These are phyloP conservation scores for Amesomyces nigricolor DNA, from an alignment of 2,329 filamentous ascomycete genomes.

Conservation along the genomic window DNA sequence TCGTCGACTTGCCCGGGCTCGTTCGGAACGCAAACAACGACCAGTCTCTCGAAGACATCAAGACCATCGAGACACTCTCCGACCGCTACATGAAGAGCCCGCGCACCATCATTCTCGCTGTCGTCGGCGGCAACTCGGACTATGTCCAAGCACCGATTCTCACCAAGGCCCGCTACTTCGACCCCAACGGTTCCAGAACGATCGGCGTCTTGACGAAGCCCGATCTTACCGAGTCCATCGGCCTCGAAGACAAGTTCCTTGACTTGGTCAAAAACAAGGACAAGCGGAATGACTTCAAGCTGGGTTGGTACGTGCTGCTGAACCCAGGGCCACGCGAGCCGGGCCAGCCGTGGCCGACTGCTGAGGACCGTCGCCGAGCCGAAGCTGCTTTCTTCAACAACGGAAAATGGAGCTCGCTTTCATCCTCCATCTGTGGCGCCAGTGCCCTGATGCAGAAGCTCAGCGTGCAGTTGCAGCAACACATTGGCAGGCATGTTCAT, in stretches of 20 bases:
- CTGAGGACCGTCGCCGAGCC: slow-evolving; percentile 37
- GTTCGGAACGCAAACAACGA: slow-evolving; percentile 49
- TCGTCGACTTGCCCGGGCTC: slow-evolving; percentile 57
- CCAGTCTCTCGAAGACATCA: slow-evolving; percentile 48
- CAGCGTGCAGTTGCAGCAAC: slow-evolving; percentile 45
- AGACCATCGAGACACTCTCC: slow-evolving; percentile 46
- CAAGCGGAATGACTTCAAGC: slow-evolving; percentile 44
- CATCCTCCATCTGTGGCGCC: slow-evolving; percentile 44
- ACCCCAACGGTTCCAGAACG: slow-evolving; percentile 44
- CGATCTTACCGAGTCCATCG: slow-evolving; percentile 48
- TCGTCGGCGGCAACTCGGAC: slow-evolving; percentile 51
- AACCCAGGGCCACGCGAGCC: slow-evolving; percentile 42
- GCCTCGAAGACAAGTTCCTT: slow-evolving; percentile 49
- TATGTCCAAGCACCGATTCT: slow-evolving; percentile 49
- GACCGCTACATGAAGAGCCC: slow-evolving; percentile 52
- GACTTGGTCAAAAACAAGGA: slow-evolving; percentile 48
- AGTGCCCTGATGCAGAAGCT: slow-evolving; percentile 43
- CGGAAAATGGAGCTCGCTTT: slow-evolving; percentile 45
- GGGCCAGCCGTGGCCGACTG: slow-evolving; percentile 40
- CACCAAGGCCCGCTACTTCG: slow-evolving; percentile 46
- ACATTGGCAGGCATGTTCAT: slow-evolving; percentile 49
- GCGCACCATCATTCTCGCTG: slow-evolving; percentile 50
- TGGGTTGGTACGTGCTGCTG: slow-evolving; percentile 48
- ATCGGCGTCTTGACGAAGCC: slow-evolving; percentile 50
- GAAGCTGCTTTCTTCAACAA: slow-evolving; percentile 46